phyloP scores from a whole-genome alignment of 2,329 filamentous ascomycete genomes.

The Chaetomium sp. region DNA sequence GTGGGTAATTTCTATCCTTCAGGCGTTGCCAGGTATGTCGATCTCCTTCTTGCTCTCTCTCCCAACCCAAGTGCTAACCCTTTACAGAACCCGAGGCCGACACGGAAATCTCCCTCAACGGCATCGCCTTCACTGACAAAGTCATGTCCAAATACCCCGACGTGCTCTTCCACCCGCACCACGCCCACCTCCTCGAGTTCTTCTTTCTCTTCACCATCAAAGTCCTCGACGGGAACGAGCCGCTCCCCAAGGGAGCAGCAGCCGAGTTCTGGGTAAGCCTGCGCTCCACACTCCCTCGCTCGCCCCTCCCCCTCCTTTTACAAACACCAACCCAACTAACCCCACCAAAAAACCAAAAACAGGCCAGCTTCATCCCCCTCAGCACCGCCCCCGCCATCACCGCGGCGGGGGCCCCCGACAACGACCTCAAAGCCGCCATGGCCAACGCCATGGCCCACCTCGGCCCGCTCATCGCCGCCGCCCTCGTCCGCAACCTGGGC shows the following conservation, averaged over 20 bases:
- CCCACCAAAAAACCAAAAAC: background rate
- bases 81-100: constrained; percentile 61
- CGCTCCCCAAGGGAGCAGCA: constrained; percentile 73
- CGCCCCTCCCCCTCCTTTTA: background rate
- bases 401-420: background rate
- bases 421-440: constrained; percentile 40
- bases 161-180: constrained; percentile 62
- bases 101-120: constrained; percentile 70
- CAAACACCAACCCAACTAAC: background rate
- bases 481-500: constrained; percentile 65
- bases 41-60: background rate
- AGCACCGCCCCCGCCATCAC: constrained; percentile 39
- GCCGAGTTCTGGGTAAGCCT: constrained; percentile 70
- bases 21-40: constrained; percentile 59
- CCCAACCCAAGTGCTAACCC: constrained; percentile 9
- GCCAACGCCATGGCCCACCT: constrained; percentile 59
- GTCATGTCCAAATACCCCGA: constrained; percentile 62
- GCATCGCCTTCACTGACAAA: constrained; percentile 70
- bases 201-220: constrained; percentile 73
- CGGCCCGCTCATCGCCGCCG: constrained; percentile 61
- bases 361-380: constrained; percentile 58
- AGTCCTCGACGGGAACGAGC: constrained; percentile 70
- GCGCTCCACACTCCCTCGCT: background rate
- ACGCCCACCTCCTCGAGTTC: constrained; percentile 60
- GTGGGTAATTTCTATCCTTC: constrained; percentile 65